A percentile compares a stretch with the other conserved stretches of the same genome.
Evolutionary conservation across 345 rosid genomes (phyloP).

Genomic region (Euclidium syriacum): DNA sequence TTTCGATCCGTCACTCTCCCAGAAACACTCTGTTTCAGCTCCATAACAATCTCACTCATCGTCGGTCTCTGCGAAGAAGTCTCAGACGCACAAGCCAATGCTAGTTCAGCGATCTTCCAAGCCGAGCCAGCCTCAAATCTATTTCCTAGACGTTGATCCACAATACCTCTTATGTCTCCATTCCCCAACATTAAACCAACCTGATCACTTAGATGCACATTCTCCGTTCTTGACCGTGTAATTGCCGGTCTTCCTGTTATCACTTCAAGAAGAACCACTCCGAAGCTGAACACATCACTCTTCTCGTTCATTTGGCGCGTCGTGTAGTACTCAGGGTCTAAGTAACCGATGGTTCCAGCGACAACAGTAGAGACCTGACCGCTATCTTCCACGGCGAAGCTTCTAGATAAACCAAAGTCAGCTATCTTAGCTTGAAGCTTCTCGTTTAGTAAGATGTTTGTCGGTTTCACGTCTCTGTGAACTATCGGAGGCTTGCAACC

Average conservation of each 20-base stretch:
- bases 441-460: constrained; percentile 43
- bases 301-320: constrained; percentile 31
- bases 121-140: constrained; percentile 26
- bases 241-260: constrained; percentile 35
- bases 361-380: constrained; percentile 20
- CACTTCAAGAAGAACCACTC: constrained; percentile 41
- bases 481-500: constrained; percentile 53
- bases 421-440: constrained; percentile 46
- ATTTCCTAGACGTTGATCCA: constrained; percentile 35
- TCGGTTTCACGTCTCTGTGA: constrained; percentile 44
- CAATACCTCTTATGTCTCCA: constrained; percentile 34
- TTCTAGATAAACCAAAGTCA: constrained; percentile 46
- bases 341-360: constrained; percentile 39
- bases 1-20: not conserved
- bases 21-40: constrained; percentile 26
- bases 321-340: constrained; percentile 36
- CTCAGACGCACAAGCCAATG: constrained; percentile 34
- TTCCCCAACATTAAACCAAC: constrained; percentile 20
- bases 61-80: constrained; percentile 25
- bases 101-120: constrained; percentile 39
- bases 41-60: constrained; percentile 32
- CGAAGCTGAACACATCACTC: constrained; percentile 48
- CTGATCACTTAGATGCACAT: constrained; percentile 29
- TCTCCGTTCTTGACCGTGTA: not conserved
- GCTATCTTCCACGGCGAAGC: constrained; percentile 25